Evolutionary conservation across 1,139 yeast genomes (phyloP).

Genomic region (Blastobotrys malaysiensis): DNA sequence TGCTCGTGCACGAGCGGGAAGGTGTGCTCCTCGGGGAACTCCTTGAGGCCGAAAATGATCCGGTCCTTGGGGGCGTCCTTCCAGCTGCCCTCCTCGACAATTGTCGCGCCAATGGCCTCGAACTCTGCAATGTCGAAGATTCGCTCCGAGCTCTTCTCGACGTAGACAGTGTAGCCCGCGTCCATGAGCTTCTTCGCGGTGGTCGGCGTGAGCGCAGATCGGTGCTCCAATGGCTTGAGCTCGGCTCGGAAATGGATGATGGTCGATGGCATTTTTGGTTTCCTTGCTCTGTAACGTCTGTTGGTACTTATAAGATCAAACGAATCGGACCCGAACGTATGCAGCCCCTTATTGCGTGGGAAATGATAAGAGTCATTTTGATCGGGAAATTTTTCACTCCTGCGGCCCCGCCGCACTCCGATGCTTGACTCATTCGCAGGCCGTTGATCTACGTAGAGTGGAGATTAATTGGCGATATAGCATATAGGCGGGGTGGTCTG

Average conservation of each 20-base stretch:
- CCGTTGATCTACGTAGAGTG: no score
- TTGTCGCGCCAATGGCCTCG: slow-evolving; percentile 68
- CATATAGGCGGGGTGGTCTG: no score
- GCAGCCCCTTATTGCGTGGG: not conserved
- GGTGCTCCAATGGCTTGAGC: slow-evolving; percentile 92
- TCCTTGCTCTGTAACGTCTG: not conserved
- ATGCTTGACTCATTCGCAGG: no score
- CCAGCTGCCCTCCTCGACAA: slow-evolving; percentile 95
- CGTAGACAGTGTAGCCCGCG: slow-evolving; percentile 74
- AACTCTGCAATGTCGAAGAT: slow-evolving; percentile 73
- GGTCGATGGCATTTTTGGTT: slow-evolving; percentile 5
- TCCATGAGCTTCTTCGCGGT: slow-evolving; percentile 78
- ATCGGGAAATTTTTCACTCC: not conserved
- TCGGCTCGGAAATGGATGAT: slow-evolving; percentile 80
- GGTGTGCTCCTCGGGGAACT: slow-evolving; percentile 78
- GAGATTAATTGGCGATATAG: no score
- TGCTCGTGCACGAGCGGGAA: slow-evolving; percentile 95
- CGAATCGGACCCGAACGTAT: not conserved
- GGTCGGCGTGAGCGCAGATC: slow-evolving; percentile 93
- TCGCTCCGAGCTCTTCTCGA: slow-evolving; percentile 67
- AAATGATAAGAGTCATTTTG: not conserved
- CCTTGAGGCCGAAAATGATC: slow-evolving; percentile 88
- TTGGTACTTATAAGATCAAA: not conserved
- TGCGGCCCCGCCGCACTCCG: not conserved
- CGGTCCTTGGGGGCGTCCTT: slow-evolving; percentile 82